Evolutionary conservation across 176 grass and related monocot species (phyloP), one percentile per base, ranked within the genome.

Genomic region (Paspalum vaginatum): DNA sequence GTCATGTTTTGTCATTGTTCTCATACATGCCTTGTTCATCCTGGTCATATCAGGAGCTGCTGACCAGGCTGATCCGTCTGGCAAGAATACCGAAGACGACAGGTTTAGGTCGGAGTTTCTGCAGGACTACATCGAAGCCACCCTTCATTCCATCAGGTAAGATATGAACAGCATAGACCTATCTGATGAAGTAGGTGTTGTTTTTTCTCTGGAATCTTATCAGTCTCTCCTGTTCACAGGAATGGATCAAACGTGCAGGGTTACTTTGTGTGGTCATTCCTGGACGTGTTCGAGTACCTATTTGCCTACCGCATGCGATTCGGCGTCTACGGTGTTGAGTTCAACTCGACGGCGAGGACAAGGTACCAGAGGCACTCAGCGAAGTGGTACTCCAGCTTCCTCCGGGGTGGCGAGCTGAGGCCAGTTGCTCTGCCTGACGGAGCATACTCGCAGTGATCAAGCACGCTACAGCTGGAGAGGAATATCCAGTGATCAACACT

Each of bases 221-320:
- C 10, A 18, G 15, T 24, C 39, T 75, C 24, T 45, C 6, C 46
- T 64, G 61, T 9, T 9, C 26, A n/a, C 89, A 98, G 92, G 90
- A 91, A 98, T 1, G 92, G 96, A 22, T 92, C 90, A 26, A 89
- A 98, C 38, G 79, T 86, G 70, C 89, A 81, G 52, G 96, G 92
- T 43, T 98, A 98, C 73, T 95, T 98, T n/a, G 79, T 91, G 12
- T 98, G 96, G 96, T 98, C 96, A 15, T 89, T 93, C 63, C 22
- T 98, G 37, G 95, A 98, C 74, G 84, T 90, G 49, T 98, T 95
- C 61, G 92, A 95, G 81, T 83, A 84, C 48, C 20, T 81, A 14
- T 74, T 62, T 13, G 84, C 90, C 69, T 95, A 93, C 79, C 74
- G 54, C 12, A 1, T 79, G 27, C 63, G 75, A 11, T 98, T 86